A percentile compares a stretch with the other conserved stretches of the same genome.
Evolutionary conservation across 2,329 filamentous ascomycete species (phyloP).

Genomic region (Penicillium sp.): DNA sequence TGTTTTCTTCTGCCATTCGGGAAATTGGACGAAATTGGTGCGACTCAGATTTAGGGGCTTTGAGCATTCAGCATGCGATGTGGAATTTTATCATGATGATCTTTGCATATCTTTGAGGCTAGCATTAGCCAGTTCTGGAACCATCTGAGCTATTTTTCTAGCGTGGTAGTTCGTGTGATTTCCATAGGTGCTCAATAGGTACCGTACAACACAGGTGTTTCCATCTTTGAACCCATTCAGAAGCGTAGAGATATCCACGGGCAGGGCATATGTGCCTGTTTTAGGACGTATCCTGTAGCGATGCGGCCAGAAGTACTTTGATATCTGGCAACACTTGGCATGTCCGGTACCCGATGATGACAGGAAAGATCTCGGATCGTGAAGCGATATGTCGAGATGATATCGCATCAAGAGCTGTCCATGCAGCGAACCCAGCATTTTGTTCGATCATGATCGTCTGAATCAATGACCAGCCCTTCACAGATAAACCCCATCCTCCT

Average conservation of each 20-base stretch:
- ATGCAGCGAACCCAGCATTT: background rate
- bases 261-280: background rate
- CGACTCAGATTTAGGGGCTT: constrained; percentile 21
- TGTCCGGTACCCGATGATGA: background rate
- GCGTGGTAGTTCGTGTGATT: background rate
- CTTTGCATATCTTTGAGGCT: constrained; percentile 17
- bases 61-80: constrained; percentile 37
- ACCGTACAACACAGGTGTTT: background rate
- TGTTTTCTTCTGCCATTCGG: constrained; percentile 17
- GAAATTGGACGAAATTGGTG: constrained; percentile 20
- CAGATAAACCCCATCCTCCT: constrained; percentile 31
- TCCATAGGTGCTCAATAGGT: background rate
- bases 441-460: background rate
- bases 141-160: background rate
- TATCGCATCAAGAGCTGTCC: background rate
- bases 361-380: background rate
- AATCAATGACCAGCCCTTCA: constrained; percentile 14
- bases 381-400: too few relatives aligned
- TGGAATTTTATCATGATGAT: constrained; percentile 25
- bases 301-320: background rate
- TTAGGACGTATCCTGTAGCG: background rate
- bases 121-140: constrained; percentile 8
- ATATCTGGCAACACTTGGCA: too few relatives aligned
- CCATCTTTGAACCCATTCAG: background rate
- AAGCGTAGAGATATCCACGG: background rate